phyloP scores from a whole-genome alignment of 2,329 filamentous ascomycete species.

The Nannizziopsis barbatae region DNA sequence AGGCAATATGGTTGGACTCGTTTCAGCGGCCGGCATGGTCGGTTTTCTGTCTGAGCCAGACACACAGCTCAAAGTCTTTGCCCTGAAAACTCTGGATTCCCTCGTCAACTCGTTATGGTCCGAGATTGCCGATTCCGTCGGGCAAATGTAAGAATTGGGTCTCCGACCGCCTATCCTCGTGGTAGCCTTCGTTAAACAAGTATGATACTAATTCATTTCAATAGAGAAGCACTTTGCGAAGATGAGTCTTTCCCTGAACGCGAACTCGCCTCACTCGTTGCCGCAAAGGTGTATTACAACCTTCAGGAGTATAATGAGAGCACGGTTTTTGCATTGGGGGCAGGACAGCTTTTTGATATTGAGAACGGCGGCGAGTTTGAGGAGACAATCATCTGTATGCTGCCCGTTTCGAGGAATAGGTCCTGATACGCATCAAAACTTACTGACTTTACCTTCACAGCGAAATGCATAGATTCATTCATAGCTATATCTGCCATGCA shows the following conservation, averaged over 20 bases:
- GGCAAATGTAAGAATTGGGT: slow-evolving; percentile 65
- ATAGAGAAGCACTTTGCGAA: slow-evolving; percentile 91
- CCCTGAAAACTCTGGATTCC: slow-evolving; percentile 86
- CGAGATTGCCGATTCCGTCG: slow-evolving; percentile 83
- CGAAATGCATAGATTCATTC: slow-evolving; percentile 96
- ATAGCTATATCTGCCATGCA: slow-evolving; percentile 63
- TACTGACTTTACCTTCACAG: slow-evolving; percentile 26
- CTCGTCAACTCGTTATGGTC: slow-evolving; percentile 97
- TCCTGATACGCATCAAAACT: neutral
- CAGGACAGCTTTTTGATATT: slow-evolving; percentile 88
- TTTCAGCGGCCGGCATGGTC: slow-evolving; percentile 86
- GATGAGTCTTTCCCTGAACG: slow-evolving; percentile 90
- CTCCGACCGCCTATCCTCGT: neutral
- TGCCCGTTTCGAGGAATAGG: neutral
- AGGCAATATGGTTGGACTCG: slow-evolving; percentile 71
- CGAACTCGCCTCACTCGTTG: slow-evolving; percentile 83
- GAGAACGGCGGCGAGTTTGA: slow-evolving; percentile 89
- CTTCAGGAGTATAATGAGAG: slow-evolving; percentile 98
- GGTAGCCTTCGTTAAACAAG: neutral
- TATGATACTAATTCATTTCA: neutral
- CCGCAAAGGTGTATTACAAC: slow-evolving; percentile 98
- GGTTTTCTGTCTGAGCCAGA: slow-evolving; percentile 94
- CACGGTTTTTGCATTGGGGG: slow-evolving; percentile 93
- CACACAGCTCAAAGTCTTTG: slow-evolving; percentile 85
- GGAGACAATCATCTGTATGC: slow-evolving; percentile 82